These are phyloP conservation scores for Rhizophora apiculata DNA, from an alignment of 345 rosid genomes.

Conservation along the genomic window DNA sequence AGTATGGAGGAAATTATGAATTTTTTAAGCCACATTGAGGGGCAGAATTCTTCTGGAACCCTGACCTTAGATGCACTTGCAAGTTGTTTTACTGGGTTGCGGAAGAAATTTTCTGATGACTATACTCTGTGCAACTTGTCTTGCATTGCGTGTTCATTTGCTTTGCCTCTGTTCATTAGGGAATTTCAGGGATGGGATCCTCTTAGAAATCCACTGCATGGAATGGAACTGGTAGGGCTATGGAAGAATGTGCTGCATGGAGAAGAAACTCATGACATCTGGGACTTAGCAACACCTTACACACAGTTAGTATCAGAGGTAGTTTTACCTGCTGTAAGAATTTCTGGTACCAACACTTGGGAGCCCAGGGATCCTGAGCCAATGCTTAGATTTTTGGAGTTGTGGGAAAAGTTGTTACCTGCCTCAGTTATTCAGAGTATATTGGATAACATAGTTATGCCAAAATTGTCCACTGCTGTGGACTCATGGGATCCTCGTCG, in stretches of 20 bases:
- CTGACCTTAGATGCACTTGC: constrained; percentile 64
- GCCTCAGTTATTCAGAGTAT: constrained; percentile 57
- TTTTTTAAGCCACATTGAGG: constrained; percentile 47
- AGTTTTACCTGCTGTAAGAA: constrained; percentile 76
- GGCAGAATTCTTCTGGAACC: constrained; percentile 51
- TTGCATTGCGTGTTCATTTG: constrained; percentile 67
- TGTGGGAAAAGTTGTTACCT: constrained; percentile 77
- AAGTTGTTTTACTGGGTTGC: constrained; percentile 47
- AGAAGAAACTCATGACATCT: constrained; percentile 58
- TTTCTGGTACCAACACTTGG: constrained; percentile 84
- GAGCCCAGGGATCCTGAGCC: constrained; percentile 92
- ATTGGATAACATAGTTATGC: constrained; percentile 61
- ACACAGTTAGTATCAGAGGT: constrained; percentile 73
- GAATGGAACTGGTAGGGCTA: constrained; percentile 48
- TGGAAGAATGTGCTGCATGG: constrained; percentile 77
- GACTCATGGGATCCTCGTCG: constrained; percentile 81
- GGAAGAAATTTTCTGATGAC: constrained; percentile 55
- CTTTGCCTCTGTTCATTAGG: constrained; percentile 73
- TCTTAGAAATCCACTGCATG: constrained; percentile 61
- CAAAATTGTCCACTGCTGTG: constrained; percentile 77
- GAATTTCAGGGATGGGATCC: constrained; percentile 97
- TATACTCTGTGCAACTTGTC: constrained; percentile 75
- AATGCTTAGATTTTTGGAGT: constrained; percentile 84
- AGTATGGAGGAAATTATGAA: constrained; percentile 56
- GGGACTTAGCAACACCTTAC: constrained; percentile 67